These are phyloP conservation scores for Ogataea ramenticola DNA, from an alignment of 805 yeast genomes.

Conservation along the genomic window DNA sequence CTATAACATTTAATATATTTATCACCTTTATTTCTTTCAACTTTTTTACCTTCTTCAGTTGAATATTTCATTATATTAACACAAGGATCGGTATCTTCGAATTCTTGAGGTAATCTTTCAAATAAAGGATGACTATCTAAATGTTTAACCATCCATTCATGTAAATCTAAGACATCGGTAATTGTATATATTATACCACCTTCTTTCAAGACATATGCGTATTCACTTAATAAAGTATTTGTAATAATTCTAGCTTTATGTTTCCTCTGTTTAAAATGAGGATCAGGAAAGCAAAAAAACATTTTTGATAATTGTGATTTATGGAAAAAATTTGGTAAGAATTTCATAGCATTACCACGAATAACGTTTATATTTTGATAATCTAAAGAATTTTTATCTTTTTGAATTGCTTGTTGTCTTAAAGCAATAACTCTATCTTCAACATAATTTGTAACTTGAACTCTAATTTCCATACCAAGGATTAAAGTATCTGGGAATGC, in stretches of 20 bases:
- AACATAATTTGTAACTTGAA: conserved; percentile 94
- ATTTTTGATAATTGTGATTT: conserved; percentile 81
- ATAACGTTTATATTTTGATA: conserved; percentile 86
- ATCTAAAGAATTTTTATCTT: conserved; percentile 18
- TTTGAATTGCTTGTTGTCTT: conserved; percentile 42
- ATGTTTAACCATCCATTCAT: conserved; percentile 94
- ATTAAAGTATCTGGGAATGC: conserved; percentile 67
- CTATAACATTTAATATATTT: conserved; percentile 86
- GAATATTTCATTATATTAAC: conserved; percentile 81
- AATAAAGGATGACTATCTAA: conserved; percentile 87
- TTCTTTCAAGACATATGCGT: conserved; percentile 81
- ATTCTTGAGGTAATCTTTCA: conserved; percentile 67
- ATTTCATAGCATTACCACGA: conserved; percentile 96
- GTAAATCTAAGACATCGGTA: conserved; percentile 91
- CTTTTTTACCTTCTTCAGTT: conserved; percentile 99
- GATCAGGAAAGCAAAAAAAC: conserved; percentile 99
- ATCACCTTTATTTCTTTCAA: conserved; percentile 78
- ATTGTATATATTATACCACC: conserved; percentile 91
- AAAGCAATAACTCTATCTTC: conserved; percentile 92
- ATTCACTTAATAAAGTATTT: conserved; percentile 80
- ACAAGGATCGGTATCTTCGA: conserved; percentile 77
- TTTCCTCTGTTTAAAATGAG: conserved; percentile 94
- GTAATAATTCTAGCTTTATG: conserved; percentile 97
- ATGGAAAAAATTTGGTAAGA: conserved; percentile 85
- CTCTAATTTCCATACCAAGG: conserved; percentile 95